Base-by-base conservation (phyloP, 148 eudicot species). In the Persicaria tinctoria region DNA sequence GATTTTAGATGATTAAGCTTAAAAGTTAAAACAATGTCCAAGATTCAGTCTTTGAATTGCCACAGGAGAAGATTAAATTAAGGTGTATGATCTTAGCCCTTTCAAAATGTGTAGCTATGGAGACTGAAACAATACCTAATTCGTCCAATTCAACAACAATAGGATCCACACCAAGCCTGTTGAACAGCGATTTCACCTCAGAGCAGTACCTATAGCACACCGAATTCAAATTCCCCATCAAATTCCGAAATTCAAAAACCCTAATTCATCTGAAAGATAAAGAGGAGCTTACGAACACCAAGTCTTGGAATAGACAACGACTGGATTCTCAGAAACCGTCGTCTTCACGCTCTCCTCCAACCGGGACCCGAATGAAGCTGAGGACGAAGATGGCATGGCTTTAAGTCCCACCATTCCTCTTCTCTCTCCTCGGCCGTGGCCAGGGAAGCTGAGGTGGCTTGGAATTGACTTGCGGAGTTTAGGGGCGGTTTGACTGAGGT, bases 261-360 rank as follows among this genome's bases (percentile, higher is more conserved):
- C 41, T 32, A 32, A 32, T 32, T 32, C 3, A 32, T 32, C 41
- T 32, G 76, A 81, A 27, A 11, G 13, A 69, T 51, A 1, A 11
- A 63, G 3, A 4, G 18, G 47, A 2, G 47, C 98, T 85, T 80
- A 94, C 98, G 98, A 89, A 64, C 98, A 94, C 97, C 96, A 94
- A 17, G 87, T 76, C 81, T 94, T 94, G 73, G 98, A 94, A 81
- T 95, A 95, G 77, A 92, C 92, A 74, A 95, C 98, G 73, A 95
- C 92, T 14, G 96, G 92, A 68, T 95, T 95, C 3, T 92, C 93
- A 32, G 68, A 55, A 11, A 92, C 53, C 1, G 96, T 90, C 80
- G 87, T 87, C 82, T 89, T 92, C 50, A 95, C 89, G 5, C 79
- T 83, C 20, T 90, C 97, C 62, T 95, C 98, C 68, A 92, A 73